These are phyloP conservation scores for Paraphaeosphaeria sporulosa DNA, from an alignment of 2,329 filamentous ascomycete species.

Conservation along the genomic window DNA sequence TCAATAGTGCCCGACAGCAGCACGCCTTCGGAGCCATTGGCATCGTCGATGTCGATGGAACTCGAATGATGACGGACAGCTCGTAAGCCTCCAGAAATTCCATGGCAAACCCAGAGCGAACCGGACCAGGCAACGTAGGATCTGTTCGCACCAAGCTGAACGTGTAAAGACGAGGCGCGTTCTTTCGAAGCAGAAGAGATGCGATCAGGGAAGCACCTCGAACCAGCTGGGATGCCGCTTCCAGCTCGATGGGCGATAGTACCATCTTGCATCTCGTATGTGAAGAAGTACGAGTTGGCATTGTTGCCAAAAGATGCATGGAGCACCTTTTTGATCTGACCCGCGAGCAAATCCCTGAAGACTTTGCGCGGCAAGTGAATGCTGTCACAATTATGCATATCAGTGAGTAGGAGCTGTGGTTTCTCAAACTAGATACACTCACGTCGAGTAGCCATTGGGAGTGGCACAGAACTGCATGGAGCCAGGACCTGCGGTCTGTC, in stretches of 20 bases:
- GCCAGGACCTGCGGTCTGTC: too few species aligned
- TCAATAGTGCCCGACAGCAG: constrained; percentile 18
- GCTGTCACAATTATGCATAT: constrained; percentile 15
- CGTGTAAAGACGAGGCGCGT: constrained; percentile 22
- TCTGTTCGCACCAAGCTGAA: constrained; percentile 33
- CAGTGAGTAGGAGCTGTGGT: neutral
- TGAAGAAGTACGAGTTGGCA: constrained; percentile 38
- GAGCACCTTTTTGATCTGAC: constrained; percentile 25
- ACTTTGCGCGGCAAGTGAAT: constrained; percentile 28
- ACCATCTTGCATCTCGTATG: constrained; percentile 27
- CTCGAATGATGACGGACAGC: constrained; percentile 8
- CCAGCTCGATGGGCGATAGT: constrained; percentile 19
- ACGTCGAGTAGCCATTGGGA: constrained; percentile 39
- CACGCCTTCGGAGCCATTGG: constrained; percentile 19
- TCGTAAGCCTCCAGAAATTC: constrained; percentile 19
- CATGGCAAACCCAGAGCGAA: constrained; percentile 25
- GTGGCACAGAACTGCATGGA: constrained; percentile 35
- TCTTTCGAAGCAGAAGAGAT: constrained; percentile 1
- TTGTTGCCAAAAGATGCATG: constrained; percentile 37
- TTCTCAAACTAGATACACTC: constrained; percentile 9
- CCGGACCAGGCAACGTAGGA: constrained; percentile 36
- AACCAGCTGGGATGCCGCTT: constrained; percentile 14
- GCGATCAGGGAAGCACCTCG: constrained; percentile 20
- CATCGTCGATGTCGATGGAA: constrained; percentile 10
- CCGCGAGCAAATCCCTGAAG: constrained; percentile 14